Base-by-base conservation (phyloP, 2,329 filamentous ascomycete species). In the Alternaria metachromatica region DNA sequence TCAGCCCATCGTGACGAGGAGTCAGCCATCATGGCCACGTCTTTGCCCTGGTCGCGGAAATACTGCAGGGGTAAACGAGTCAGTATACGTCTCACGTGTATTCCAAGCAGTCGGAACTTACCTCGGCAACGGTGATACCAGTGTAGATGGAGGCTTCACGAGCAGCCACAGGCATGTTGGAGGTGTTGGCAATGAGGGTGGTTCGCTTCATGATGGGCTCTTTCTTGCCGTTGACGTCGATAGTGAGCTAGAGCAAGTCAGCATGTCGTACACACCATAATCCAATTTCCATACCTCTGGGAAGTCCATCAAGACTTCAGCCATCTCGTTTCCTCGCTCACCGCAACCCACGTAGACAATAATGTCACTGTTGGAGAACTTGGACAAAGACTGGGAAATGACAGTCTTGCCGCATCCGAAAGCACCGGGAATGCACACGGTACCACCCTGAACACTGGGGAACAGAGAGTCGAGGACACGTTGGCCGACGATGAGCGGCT, bases 161-260 rank as follows among this genome's bases (percentile, higher is more conserved):
- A 65, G 96, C 96, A 69, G 96, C 96, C 77, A 99, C 96, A 66
- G 96, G 96, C 96, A 99, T 99, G 87, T 99, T 99, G 75, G 96
- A 99, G 46, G 96, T 99, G 84, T 99, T 99, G 81, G 96, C 96
- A 79, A 99, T 98, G 65, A 99, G 87, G 21, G 94, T 96, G 15
- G 96, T 99, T 81, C 96, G 95, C 89, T 99, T 99, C 96, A 99
- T 99, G 86, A 99, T 99, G 72, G 95, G 94, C 81, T 99, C 96
- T 83, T 95, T 91, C 79, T 95, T 93, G 75, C 96, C 96, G 46
- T 97, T 91, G 73, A 98, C 89, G 18, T 96, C 91, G 78, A 99
- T 99, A 51, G 92, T 92, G 70, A 99, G 92, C 87, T 87, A 72
- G 43, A 46, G 5, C 46, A 26, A n/a, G 54, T 67, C 41, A 63